Evolutionary conservation across 225 moss, liverwort and hornwort species (phyloP), one percentile per base, ranked within the genome.

Genomic region (Straminergon stramineum): DNA sequence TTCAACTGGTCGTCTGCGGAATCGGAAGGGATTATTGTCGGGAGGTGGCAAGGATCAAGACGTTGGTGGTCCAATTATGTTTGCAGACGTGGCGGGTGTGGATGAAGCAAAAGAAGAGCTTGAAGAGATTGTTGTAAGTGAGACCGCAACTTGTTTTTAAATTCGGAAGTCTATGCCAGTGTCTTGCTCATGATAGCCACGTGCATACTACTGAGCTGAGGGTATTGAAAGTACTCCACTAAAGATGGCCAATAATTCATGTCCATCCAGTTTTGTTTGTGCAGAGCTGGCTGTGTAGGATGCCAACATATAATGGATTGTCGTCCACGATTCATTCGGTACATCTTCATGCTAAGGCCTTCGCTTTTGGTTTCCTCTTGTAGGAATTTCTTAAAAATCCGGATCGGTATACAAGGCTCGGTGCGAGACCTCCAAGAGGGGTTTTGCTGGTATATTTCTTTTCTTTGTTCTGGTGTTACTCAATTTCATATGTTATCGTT

Each of bases 81-180:
- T 98, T 91, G 98, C 97, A 78, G 98, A 98, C 85, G 98, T 98
- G 53, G 98, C 98, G 74, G 98, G 98, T 68, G 98, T 98, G 66
- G 98, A 98, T 91, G 98, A 98, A 92, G 98, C 98, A 77, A 98
- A 98, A 91, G 98, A 98, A 91, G 98, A 98, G 90, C 98, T 98
- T 83, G 98, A 98, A 90, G 98, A 98, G 93, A 98, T 98, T 78
- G 98, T 98, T 90, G 98, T 98, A 94, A 94, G 91, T 96, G 93
- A 34, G 57, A 26, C 57, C 87, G 64, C 48, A 76, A 75, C 79
- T 90, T 73, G 67, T 45, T 85, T 88, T 75, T 22, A 70, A 18
- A 48, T 79, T 86, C 73, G n/a, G 17, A 64, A 52, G 43, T 56
- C 45, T 28, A 45, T 31, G 58, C 73, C 76, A 76, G 17, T 68